Conservation (phyloP, 306 rosid genomes). For the Inga oerstediana region DNA sequence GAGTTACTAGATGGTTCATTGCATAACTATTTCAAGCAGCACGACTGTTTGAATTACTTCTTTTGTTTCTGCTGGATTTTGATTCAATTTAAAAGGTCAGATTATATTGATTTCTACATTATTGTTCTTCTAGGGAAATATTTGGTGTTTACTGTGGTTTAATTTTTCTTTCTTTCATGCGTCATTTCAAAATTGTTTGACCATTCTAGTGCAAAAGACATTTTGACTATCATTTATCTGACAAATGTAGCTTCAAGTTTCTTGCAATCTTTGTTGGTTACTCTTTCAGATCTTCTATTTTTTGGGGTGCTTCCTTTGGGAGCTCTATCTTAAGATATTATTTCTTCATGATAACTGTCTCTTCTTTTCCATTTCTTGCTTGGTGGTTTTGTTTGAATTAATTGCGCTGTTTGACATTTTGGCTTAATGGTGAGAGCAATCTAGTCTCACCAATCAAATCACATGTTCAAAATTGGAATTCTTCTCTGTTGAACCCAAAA, state of each 20-base stretch:
- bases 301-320: not conserved
- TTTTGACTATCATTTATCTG: not conserved
- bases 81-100: no score
- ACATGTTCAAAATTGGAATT: no score
- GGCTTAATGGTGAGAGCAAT: no score
- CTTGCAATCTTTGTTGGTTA: not conserved
- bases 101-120: no score
- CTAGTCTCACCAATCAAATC: no score
- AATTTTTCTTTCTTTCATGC: not conserved
- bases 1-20: no score
- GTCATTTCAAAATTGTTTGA: slow-evolving; percentile 14
- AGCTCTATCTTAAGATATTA: not conserved
- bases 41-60: no score
- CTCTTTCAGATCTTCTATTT: not conserved
- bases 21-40: no score
- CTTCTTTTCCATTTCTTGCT: not conserved
- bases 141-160: not conserved
- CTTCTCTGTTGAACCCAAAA: no score
- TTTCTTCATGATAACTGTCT: slow-evolving; percentile 2
- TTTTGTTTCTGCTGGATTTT: no score
- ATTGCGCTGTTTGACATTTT: no score
- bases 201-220: slow-evolving; percentile 5
- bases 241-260: not conserved
- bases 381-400: not conserved
- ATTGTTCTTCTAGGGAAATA: not conserved